Percentiles rank a stretch among this genome's conserved stretches.
Conservation (phyloP, 345 rosid genomes). For the Schrenkiella parvula region DNA sequence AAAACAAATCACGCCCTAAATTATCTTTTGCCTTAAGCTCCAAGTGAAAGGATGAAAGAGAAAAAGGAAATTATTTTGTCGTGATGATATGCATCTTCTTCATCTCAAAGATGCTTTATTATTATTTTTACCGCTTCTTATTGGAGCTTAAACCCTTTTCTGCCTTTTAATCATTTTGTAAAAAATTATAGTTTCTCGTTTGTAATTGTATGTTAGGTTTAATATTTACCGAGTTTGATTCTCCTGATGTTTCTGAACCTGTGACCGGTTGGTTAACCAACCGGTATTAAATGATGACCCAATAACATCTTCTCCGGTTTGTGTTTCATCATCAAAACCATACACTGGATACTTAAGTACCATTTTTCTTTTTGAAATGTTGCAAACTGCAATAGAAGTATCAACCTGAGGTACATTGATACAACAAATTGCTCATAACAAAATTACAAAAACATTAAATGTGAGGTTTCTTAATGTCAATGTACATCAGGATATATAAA, state of each 20-base stretch:
- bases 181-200: background rate
- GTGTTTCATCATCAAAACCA: background rate
- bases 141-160: background rate
- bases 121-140: background rate
- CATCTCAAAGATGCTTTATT: background rate
- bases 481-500: slow-evolving; percentile 19
- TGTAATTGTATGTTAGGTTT: slow-evolving; percentile 7
- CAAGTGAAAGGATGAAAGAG: slow-evolving; percentile 42
- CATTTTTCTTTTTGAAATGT: too few species aligned
- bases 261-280: background rate
- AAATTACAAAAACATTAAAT: slow-evolving; percentile 2
- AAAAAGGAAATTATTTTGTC: background rate
- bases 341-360: background rate
- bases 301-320: background rate
- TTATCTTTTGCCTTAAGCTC: slow-evolving; percentile 84
- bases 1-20: slow-evolving; percentile 93
- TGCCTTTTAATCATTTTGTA: background rate
- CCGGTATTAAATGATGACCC: background rate
- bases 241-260: background rate
- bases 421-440: background rate
- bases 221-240: slow-evolving; percentile 4
- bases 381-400: background rate
- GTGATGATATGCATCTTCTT: background rate
- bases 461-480: background rate
- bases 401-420: background rate